phyloP scores from a whole-genome alignment of 1,139 yeast species.

The Pichia sp. region DNA sequence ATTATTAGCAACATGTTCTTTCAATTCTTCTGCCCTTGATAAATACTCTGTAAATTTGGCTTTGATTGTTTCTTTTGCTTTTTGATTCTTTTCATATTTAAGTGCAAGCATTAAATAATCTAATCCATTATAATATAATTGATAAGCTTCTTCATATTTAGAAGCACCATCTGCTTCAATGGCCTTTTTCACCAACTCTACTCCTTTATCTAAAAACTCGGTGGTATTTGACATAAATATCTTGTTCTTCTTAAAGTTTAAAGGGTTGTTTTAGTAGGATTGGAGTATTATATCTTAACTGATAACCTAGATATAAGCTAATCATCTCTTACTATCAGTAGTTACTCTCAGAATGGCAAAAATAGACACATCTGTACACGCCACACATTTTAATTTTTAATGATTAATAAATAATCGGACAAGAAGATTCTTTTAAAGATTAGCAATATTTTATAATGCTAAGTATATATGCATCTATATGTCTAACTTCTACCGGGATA shows the following conservation, averaged over 20 bases:
- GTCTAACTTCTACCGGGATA: too few species aligned
- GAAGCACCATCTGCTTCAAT: constrained; percentile 92
- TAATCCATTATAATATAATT: constrained; percentile 84
- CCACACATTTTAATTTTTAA: too few species aligned
- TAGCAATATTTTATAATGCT: too few species aligned
- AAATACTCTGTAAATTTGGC: constrained; percentile 88
- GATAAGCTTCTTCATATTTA: constrained; percentile 89
- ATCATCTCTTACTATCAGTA: too few species aligned
- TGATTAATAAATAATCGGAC: too few species aligned
- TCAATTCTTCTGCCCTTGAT: constrained; percentile 88
- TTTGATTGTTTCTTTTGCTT: constrained; percentile 81
- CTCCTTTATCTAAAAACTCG: constrained; percentile 88
- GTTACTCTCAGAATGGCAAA: too few species aligned
- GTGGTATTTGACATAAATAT: constrained; percentile 38
- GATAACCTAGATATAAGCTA: neutral
- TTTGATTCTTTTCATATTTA: constrained; percentile 89
- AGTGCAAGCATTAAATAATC: constrained; percentile 94
- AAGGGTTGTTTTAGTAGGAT: too few species aligned
- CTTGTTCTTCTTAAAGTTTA: too few species aligned
- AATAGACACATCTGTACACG: too few species aligned
- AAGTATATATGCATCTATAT: too few species aligned
- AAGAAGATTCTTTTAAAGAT: too few species aligned
- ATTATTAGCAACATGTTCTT: constrained; percentile 76
- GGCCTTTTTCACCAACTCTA: constrained; percentile 88
- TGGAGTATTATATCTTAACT: neutral